phyloP scores from a whole-genome alignment of 163 green algal genomes.

The Scenedesmus sp. region DNA sequence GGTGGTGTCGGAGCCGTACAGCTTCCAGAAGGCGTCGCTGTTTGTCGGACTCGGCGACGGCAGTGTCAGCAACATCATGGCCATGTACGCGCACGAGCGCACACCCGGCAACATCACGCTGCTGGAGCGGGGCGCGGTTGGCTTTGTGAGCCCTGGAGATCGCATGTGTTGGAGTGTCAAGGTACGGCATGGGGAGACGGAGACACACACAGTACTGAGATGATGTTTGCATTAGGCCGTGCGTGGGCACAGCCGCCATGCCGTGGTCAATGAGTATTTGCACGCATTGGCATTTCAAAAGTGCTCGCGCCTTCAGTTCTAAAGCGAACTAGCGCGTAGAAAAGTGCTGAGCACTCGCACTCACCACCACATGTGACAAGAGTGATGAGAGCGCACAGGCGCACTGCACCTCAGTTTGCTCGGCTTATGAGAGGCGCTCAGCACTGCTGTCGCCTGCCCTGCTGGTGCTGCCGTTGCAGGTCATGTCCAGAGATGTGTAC shows the following conservation, averaged over 20 bases:
- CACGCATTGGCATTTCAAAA: no score
- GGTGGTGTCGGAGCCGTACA: background rate
- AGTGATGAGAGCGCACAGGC: no score
- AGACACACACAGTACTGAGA: no score
- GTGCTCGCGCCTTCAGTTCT: no score
- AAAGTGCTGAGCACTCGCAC: no score
- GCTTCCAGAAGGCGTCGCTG: constrained; percentile 39
- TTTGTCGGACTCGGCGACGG: background rate
- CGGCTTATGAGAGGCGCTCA: no score
- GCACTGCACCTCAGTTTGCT: no score
- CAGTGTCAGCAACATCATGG: constrained; percentile 25
- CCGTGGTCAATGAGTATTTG: no score
- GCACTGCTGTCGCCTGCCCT: no score
- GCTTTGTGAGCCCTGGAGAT: constrained; percentile 35
- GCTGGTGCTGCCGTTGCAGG: constrained; percentile 1
- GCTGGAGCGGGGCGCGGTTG: constrained; percentile 8
- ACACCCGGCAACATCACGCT: constrained; percentile 11
- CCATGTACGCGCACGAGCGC: constrained; percentile 38
- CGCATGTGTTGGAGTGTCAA: constrained; percentile 25
- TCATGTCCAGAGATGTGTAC: constrained; percentile 5
- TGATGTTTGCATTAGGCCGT: background rate
- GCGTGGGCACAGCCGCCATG: no score
- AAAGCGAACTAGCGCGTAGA: no score
- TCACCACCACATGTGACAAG: no score
- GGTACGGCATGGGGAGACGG: background rate